Conservation (phyloP, 78 protist species). For the Chrysochromulina parva region DNA sequence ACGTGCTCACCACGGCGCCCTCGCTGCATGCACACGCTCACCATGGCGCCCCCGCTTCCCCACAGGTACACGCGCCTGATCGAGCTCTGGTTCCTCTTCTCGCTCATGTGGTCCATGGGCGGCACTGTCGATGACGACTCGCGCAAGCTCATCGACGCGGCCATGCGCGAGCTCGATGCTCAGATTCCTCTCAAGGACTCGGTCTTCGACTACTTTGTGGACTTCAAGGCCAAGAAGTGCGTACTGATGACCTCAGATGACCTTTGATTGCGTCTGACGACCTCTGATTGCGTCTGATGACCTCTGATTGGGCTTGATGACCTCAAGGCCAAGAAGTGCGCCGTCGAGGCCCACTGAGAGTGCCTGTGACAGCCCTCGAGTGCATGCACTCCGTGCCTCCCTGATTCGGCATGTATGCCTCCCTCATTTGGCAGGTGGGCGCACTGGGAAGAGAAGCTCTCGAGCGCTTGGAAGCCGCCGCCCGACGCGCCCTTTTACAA, state of each 20-base stretch:
- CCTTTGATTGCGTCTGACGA: too few species aligned
- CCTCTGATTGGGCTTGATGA: too few species aligned
- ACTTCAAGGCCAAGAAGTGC: too few species aligned
- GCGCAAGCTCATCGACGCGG: constrained; percentile 66
- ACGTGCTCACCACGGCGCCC: too few species aligned
- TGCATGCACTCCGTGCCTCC: too few species aligned
- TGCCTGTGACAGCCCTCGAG: too few species aligned
- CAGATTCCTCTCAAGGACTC: constrained; percentile 62
- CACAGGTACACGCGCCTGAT: constrained; percentile 42
- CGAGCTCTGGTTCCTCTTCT: constrained; percentile 67
- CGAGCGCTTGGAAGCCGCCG: constrained; percentile 22
- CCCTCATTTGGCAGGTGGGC: constrained; percentile 42
- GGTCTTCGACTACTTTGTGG: constrained; percentile 69
- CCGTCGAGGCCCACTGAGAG: too few species aligned
- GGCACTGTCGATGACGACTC: constrained; percentile 51
- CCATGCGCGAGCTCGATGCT: constrained; percentile 72
- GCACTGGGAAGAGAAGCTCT: constrained; percentile 59
- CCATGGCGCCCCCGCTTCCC: background rate
- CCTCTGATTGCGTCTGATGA: too few species aligned
- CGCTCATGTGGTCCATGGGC: constrained; percentile 78
- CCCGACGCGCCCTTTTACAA: constrained; percentile 62
- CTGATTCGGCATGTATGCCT: too few species aligned
- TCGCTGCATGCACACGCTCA: too few species aligned
- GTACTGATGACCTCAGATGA: too few species aligned
- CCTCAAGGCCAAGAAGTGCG: too few species aligned